These are phyloP conservation scores for Trichocladium antarcticum DNA, from an alignment of 495 filamentous ascomycete species.

Conservation along the genomic window DNA sequence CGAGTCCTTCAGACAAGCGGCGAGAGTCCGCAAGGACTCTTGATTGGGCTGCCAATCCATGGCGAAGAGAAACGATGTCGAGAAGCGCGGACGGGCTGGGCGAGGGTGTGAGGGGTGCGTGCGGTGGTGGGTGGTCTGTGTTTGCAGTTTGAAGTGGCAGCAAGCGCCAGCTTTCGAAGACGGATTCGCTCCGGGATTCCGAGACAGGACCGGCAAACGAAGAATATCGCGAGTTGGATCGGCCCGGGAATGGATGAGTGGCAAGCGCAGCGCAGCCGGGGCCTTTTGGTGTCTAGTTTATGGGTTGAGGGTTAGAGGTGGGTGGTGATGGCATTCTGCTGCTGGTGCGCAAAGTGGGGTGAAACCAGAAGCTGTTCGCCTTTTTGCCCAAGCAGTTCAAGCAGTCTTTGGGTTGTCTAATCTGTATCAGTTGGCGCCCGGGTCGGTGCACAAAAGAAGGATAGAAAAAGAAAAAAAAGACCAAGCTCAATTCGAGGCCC, in stretches of 20 bases:
- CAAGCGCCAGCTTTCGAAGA: background rate
- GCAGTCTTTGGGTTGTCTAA: background rate
- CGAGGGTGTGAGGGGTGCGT: conserved; percentile 1
- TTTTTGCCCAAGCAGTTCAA: too few relatives aligned
- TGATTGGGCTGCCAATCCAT: conserved; percentile 93
- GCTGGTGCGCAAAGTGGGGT: conserved; percentile 11
- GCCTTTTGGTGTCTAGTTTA: background rate
- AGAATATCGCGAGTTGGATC: background rate
- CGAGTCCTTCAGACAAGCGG: conserved; percentile 81
- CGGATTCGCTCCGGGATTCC: too few relatives aligned
- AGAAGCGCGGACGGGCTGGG: background rate
- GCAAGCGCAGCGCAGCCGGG: background rate
- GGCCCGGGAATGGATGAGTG: background rate
- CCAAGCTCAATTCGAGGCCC: too few relatives aligned
- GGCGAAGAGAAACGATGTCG: conserved; percentile 9
- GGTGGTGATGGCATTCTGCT: conserved; percentile 12
- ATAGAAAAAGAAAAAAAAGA: background rate
- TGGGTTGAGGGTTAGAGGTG: background rate
- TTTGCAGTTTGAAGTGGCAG: background rate
- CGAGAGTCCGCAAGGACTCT: conserved; percentile 77
- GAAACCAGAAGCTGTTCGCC: conserved; percentile 10
- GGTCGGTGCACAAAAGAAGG: conserved; percentile 2
- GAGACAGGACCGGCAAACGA: background rate
- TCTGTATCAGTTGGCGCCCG: too few relatives aligned
- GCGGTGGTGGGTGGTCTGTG: background rate